A percentile compares a stretch with the other conserved stretches of the same genome.
Conservation (phyloP, 2,329 filamentous ascomycete species). For the Xylariales sp. region DNA sequence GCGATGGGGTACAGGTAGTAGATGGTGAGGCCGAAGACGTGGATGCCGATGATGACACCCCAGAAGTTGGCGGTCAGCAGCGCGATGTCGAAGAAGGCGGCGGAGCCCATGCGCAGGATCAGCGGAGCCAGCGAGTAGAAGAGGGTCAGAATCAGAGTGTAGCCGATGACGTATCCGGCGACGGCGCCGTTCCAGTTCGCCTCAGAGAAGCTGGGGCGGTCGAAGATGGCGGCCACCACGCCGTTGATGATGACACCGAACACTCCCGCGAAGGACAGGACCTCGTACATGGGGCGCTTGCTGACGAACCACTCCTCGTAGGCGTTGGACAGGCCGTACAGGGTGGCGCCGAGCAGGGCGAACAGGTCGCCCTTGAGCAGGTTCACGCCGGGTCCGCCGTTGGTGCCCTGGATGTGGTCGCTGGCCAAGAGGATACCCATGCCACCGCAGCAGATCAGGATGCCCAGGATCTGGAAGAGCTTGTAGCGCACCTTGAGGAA, state of each 20-base stretch:
- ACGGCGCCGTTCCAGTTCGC: slow-evolving; percentile 64
- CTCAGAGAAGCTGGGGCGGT: slow-evolving; percentile 65
- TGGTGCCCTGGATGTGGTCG: slow-evolving; percentile 77
- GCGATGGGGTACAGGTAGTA: slow-evolving; percentile 94
- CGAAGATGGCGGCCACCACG: slow-evolving; percentile 85
- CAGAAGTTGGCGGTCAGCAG: slow-evolving; percentile 94
- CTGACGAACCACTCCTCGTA: slow-evolving; percentile 93
- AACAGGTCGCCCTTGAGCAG: slow-evolving; percentile 91
- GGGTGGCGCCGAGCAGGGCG: slow-evolving; percentile 79
- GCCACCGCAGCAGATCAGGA: slow-evolving; percentile 85
- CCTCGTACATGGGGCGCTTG: slow-evolving; percentile 84
- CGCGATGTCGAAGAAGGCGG: slow-evolving; percentile 95
- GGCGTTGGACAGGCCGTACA: slow-evolving; percentile 88
- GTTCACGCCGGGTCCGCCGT: slow-evolving; percentile 63
- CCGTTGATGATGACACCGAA: slow-evolving; percentile 91
- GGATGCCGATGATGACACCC: slow-evolving; percentile 88
- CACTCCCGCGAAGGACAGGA: slow-evolving; percentile 84
- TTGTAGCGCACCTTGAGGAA: slow-evolving; percentile 88
- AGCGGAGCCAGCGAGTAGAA: slow-evolving; percentile 89
- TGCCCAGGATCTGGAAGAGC: slow-evolving; percentile 77
- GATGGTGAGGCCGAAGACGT: slow-evolving; percentile 74
- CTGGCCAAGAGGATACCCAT: slow-evolving; percentile 82
- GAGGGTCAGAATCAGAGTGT: slow-evolving; percentile 73
- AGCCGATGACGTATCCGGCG: slow-evolving; percentile 82
- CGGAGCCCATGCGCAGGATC: slow-evolving; percentile 82